Base-by-base conservation (phyloP, 805 yeast species). In the Torulaspora indica region DNA sequence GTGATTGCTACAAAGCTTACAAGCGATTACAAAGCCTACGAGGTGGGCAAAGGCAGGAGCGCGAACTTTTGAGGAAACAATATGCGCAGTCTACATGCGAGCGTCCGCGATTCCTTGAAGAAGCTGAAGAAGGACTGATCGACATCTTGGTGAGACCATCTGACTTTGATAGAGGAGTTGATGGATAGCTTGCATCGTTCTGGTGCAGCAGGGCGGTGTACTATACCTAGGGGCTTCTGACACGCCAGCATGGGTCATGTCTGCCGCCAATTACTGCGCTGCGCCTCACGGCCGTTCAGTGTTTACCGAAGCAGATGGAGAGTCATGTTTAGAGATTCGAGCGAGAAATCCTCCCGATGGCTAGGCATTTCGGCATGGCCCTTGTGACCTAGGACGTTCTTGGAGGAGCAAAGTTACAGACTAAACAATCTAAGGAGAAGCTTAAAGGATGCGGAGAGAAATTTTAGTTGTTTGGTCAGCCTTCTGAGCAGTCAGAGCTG, bases 331-430 rank as follows among this genome's bases (percentile, higher is more conserved):
- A 46, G 57, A 31, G 57, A 53, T 51, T 55, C 37, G 60, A 55
- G 37, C 49, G 60, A 12, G 60, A 56, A 4, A 56, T 55, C 22
- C 42, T 55, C 12, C 60, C 60, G 8, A 55, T 55, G 60, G 52
- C 50, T 10, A 42, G 47, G 17, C 46, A 42, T 32, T 49, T 46
- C 33, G 60, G 60, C 4, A 55, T 55, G 59, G 59, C 56, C 4
- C 43, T 55, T 3, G 53, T 43, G 2, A 60, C 60, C 7, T 55
- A 57, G 58, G 60, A 45, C 30, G 52, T 47, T 5, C 33, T 55
- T 14, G 60, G 60, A 7, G 46, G 50, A 10, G 60, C 60, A 8
- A 36, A 38, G 24, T 56, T 56, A 45, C 47, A 52, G 40, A 52
- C 50, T 5, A 41, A 38, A 25, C 40, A 52, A 47, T 43, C 43